A percentile compares a stretch with the other conserved stretches of the same genome.
phyloP scores from a whole-genome alignment of 805 yeast species.

The Debaryomyces castellii region DNA sequence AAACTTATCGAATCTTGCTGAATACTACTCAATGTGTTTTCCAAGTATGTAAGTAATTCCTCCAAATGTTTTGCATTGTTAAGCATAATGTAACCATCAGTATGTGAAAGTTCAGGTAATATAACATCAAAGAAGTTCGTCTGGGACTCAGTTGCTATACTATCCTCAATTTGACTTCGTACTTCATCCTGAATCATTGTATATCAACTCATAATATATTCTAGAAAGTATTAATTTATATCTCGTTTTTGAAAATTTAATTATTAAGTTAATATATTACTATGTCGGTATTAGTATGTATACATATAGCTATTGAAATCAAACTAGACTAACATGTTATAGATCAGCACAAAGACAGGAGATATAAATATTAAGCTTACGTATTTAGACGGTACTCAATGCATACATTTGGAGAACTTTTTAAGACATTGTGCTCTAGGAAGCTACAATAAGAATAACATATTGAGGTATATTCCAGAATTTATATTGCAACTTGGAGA shows the following conservation, averaged over 20 bases:
- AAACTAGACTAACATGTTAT: slow-evolving; percentile 1
- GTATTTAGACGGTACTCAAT: slow-evolving; percentile 6
- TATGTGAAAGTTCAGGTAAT: slow-evolving; percentile 16
- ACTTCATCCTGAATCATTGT: background rate
- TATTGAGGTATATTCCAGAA: slow-evolving; percentile 16
- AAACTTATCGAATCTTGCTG: background rate
- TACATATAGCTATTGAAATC: background rate
- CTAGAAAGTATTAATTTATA: background rate
- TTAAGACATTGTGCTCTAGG: slow-evolving; percentile 22
- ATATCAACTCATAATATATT: background rate
- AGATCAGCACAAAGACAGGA: slow-evolving; percentile 18
- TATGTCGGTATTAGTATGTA: slow-evolving; percentile 8
- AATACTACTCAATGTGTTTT: slow-evolving; percentile 9
- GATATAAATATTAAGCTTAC: slow-evolving; percentile 13
- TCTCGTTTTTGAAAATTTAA: background rate
- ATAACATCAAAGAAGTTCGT: slow-evolving; percentile 16
- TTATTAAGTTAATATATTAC: background rate
- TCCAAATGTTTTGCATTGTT: slow-evolving; percentile 29
- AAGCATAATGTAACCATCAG: slow-evolving; percentile 16
- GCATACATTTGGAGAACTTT: slow-evolving; percentile 17
- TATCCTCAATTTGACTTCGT: background rate
- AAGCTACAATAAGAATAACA: slow-evolving; percentile 11
- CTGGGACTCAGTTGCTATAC: background rate
- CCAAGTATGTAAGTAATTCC: slow-evolving; percentile 25
- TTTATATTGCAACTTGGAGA: slow-evolving; percentile 23